Evolutionary conservation across 345 rosid genomes (phyloP), one percentile per base, ranked within the genome.

Genomic region (Gynandropsis gynandra): DNA sequence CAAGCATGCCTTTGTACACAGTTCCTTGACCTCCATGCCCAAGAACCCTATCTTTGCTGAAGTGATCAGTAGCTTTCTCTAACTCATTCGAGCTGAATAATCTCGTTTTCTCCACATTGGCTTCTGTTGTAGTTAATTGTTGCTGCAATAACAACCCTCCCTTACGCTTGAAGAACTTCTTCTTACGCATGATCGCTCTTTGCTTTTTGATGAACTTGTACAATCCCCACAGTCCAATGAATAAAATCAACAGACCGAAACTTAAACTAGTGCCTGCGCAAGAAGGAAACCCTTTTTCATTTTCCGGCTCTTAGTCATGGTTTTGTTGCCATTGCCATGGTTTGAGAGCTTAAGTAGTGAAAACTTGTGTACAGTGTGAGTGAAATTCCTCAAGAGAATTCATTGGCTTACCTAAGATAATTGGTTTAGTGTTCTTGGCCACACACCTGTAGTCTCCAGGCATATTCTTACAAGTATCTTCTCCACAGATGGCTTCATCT

Each of bases 1-100:
- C 46, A 0, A 66, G 10, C 64, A 66, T 59, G 12, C 71, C 71
- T 0, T 66, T 66, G 36, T 54, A 66, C 0, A 67, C 66, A 4
- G 71, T 67, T 0, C 71, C 71, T 50, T 67, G 67, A 55, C 67
- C 72, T 55, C 72, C 72, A 19, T 61, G 63, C 16, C 72, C 72
- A 36, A 67, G 67, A 37, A 61, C 13, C 7, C 72, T 37, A 7
- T 55, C 61, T 24, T 36, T 52, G 48, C 39, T 55, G 4, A 54
- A 67, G 17, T 56, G 61, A 43, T 67, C 66, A 0, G 72, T 67
- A 11, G 72, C 71, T 48, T 47, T 67, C 35, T 61, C 35, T n/a
- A 67, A 50, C 42, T 61, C 71, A 0, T 14, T 35, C 0, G 67
- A 61, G 58, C 50, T 54, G 37, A 55, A 67, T 50, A 67, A 53